A percentile compares a stretch with the other conserved stretches of the same genome.
Evolutionary conservation across 805 yeast genomes (phyloP).

Genomic region (Ogataea minuta): DNA sequence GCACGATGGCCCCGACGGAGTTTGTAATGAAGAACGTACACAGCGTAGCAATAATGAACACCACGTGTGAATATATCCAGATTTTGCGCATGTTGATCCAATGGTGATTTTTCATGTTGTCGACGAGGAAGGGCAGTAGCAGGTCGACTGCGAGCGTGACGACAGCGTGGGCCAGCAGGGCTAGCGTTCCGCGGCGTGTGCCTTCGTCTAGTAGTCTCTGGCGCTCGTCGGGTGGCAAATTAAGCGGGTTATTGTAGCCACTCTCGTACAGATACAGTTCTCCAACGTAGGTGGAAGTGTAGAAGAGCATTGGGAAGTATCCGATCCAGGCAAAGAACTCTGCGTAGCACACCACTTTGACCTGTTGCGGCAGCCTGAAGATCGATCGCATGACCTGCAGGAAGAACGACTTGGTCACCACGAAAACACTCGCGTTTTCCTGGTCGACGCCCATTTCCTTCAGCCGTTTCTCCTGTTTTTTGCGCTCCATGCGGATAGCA

Average conservation of each 20-base stretch:
- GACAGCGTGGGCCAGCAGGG: constrained; percentile 48
- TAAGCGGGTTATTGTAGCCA: constrained; percentile 38
- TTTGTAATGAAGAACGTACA: constrained; percentile 44
- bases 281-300: constrained; percentile 64
- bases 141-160: constrained; percentile 45
- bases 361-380: constrained; percentile 46
- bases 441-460: constrained; percentile 38
- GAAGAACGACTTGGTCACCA: constrained; percentile 27
- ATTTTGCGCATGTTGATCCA: constrained; percentile 34
- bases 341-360: constrained; percentile 49
- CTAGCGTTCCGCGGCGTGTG: constrained; percentile 51
- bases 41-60: constrained; percentile 48
- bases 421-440: constrained; percentile 17
- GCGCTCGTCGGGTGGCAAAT: constrained; percentile 39
- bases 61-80: constrained; percentile 51
- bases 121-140: constrained; percentile 43
- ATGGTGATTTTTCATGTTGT: constrained; percentile 11
- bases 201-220: constrained; percentile 41
- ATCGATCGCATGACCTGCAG: constrained; percentile 38
- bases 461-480: constrained; percentile 33
- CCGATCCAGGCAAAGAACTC: constrained; percentile 70
- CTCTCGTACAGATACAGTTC: constrained; percentile 48
- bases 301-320: constrained; percentile 63
- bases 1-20: constrained; percentile 42
- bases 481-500: constrained; percentile 39